Conservation (phyloP, 1,284 basidiomycete species). For the Athelia psychrophila region DNA sequence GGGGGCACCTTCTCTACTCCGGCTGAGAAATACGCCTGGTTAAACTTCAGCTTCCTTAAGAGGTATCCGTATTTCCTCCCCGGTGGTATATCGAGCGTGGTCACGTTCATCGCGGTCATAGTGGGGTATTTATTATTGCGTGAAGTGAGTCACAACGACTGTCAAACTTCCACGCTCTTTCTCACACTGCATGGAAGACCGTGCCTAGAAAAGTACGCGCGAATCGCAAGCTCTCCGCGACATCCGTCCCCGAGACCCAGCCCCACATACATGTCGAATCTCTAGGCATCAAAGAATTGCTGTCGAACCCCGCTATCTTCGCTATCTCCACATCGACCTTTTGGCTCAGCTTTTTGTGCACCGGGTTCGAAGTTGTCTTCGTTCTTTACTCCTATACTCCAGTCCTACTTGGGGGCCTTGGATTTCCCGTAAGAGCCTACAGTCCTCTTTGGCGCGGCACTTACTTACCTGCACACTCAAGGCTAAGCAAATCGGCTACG, state of each 20-base stretch:
- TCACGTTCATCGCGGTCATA: constrained; percentile 37
- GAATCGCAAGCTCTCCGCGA: not conserved
- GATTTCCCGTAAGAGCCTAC: constrained; percentile 47
- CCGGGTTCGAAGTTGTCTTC: constrained; percentile 65
- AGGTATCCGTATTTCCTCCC: constrained; percentile 62
- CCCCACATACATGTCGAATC: constrained; percentile 20
- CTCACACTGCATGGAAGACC: constrained; percentile 30
- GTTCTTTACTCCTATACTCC: constrained; percentile 69
- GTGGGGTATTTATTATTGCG: constrained; percentile 48
- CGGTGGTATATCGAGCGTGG: constrained; percentile 40
- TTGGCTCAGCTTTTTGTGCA: constrained; percentile 51
- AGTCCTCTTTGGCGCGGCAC: constrained; percentile 1
- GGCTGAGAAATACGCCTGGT: constrained; percentile 50
- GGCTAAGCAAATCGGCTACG: constrained; percentile 62
- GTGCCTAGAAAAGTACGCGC: constrained; percentile 34
- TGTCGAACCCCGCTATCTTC: constrained; percentile 49
- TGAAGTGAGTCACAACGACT: constrained; percentile 40
- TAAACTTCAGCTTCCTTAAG: constrained; percentile 43
- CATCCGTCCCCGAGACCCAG: not conserved
- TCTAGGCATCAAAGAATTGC: constrained; percentile 31
- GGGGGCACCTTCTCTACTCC: constrained; percentile 62
- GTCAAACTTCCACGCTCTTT: constrained; percentile 6
- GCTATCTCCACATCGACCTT: constrained; percentile 53
- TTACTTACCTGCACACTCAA: constrained; percentile 27
- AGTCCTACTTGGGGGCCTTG: constrained; percentile 51